Base-by-base conservation (phyloP, 2,329 filamentous ascomycete species). In the Penicillium concentricum region DNA sequence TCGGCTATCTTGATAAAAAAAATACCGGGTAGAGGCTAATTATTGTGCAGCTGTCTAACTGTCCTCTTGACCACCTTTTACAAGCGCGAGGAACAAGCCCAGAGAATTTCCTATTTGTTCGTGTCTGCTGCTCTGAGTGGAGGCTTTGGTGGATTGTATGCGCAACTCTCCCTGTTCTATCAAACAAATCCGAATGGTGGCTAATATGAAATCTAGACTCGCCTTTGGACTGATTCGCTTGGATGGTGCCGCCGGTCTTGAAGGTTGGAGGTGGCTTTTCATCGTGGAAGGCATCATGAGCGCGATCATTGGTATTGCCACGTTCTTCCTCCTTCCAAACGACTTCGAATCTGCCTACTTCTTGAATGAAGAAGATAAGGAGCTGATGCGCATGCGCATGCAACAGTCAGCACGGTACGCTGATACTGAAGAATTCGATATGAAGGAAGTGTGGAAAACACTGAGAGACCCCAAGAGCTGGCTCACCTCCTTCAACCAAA, bases 271-370 rank as follows among this genome's bases (percentile, higher is more conserved):
- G 20, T 71, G 69, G 76, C 69, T 81, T 0, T 78, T 74, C 54
- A 76, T 79, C 41, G 74, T 81, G 7, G 78, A 80, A 49, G 78
- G 78, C 3, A 58, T 73, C 10, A 70, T 76, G 58, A 76, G 71
- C 47, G 64, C 77, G 5, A 41, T 77, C 5, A 59, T 78, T 20
- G 73, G 69, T 0, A 57, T 75, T 20, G 59, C 74, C 37, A 67
- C 79, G 5, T 78, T 70, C 61, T 78, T 78, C 58, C 70, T 70
- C 3, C 69, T 81, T 16, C 78, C 79, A 1, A 75, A 76, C 41
- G 71, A 79, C 44, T 74, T 74, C 0, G 69, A 69, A 1, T 70
- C 71, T 0, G 79, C 79, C 1, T 76, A 74, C 51, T 82, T 79
- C 50, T 65, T 80, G 13, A 76, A 64, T 37, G 67, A 65, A 2